Evolutionary conservation across 2,329 filamentous ascomycete species (phyloP), one percentile per base, ranked within the genome.

Genomic region (Fusarium coffeatum): DNA sequence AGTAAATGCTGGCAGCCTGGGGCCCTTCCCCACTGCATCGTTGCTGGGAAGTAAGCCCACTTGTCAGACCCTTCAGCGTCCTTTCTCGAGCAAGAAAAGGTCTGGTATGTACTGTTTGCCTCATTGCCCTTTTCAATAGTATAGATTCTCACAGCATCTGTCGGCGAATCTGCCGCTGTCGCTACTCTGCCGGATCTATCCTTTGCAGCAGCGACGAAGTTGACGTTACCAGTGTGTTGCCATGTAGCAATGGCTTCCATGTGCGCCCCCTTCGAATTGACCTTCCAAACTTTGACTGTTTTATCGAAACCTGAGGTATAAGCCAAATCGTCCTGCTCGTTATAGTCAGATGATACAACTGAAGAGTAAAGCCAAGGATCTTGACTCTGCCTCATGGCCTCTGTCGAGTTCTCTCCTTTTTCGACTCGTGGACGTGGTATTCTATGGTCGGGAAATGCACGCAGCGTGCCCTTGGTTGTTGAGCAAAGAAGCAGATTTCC

Each of bases 361-460:
- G 89, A 90, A 0, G 87, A 86, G 70, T 89, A 91, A 0, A 90
- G 79, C 88, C 88, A 91, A 0, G 86, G 86, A 50, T 88, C 86
- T 65, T 90, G 88, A 41, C 84, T 87, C 64, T 83, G 81, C 3
- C 84, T 81, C 87, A 90, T 89, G 0, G 86, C 85, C 3, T 83
- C 79, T 5, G 83, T 83, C 0, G 87, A 81, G 68, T 89, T 90
- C 20, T 88, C 86, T 0, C 84, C 84, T 55, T 83, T 83, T 15
- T 83, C 78, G 1, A 89, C 83, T 0, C 85, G 62, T 0, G 88
- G 87, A 3, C 89, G 84, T 2, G 82, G 77, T 20, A 90, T 86
- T 1, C 87, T 83, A 69, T 91, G 89, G 43, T 90, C 84, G 0
- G 87, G 78, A 71, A 86, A 86, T 0, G 87, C 85, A 8, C 76